Conservation (phyloP, 352 stramenopile genomes). For the Stramenopiles sp. region DNA sequence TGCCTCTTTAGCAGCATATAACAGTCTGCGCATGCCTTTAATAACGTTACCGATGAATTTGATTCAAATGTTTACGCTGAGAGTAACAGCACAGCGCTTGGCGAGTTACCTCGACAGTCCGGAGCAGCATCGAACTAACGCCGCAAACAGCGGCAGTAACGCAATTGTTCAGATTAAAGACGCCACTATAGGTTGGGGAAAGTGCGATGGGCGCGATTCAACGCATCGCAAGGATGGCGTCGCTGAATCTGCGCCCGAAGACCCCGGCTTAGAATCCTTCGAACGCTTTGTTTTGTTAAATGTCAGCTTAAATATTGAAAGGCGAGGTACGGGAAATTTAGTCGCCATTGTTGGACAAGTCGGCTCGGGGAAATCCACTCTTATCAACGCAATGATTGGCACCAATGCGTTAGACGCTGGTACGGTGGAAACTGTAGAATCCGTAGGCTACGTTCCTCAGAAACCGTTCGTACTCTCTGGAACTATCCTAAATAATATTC, state of each 20-base stretch:
- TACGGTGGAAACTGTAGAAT: conserved; percentile 22
- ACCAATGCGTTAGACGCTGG: conserved; percentile 37
- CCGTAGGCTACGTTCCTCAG: conserved; percentile 61
- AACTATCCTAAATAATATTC: conserved; percentile 77
- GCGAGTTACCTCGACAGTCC: not conserved
- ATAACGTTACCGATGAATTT: not conserved
- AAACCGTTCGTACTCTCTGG: conserved; percentile 69
- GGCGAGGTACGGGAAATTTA: conserved; percentile 42
- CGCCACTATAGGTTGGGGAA: not conserved
- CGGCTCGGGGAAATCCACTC: conserved; percentile 80
- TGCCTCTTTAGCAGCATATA: not conserved
- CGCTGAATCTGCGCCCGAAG: not conserved
- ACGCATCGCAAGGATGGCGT: not conserved
- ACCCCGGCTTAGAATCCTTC: not conserved
- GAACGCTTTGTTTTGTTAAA: not conserved
- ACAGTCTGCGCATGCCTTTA: not conserved
- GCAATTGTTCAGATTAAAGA: not conserved
- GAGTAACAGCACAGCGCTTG: not conserved
- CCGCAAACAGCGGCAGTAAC: too few species aligned
- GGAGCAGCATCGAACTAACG: too few species aligned
- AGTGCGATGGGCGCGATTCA: not conserved
- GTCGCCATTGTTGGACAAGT: conserved; percentile 75
- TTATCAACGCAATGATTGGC: conserved; percentile 73
- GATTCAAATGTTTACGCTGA: not conserved
- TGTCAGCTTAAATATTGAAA: not conserved